Evolutionary conservation across 495 filamentous ascomycete genomes (phyloP).

Genomic region (Aspergillus conjunctus): DNA sequence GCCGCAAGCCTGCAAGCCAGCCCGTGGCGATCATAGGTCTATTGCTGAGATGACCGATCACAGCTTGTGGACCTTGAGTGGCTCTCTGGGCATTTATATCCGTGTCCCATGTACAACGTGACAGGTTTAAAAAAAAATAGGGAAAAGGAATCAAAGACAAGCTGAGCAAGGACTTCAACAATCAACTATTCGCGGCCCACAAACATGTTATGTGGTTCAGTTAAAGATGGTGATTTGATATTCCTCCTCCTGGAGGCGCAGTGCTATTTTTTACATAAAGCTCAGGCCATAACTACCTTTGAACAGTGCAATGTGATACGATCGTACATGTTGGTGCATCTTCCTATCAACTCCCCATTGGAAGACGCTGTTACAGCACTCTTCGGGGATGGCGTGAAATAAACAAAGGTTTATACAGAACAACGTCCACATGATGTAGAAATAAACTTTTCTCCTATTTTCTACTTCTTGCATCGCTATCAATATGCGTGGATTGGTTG

Average conservation of each 20-base stretch:
- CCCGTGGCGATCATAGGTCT: slow-evolving; percentile 23
- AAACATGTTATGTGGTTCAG: not conserved
- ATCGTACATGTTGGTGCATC: not conserved
- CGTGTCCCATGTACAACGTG: slow-evolving; percentile 3
- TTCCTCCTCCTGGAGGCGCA: not conserved
- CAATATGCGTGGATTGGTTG: not conserved
- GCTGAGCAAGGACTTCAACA: not conserved
- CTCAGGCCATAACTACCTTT: not conserved
- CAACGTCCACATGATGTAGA: slow-evolving; percentile 13
- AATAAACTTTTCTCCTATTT: slow-evolving; percentile 5
- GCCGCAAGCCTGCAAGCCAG: slow-evolving; percentile 19
- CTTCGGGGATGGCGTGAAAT: not conserved
- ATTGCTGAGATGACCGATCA: slow-evolving; percentile 6
- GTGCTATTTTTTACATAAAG: not conserved
- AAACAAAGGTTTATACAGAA: not conserved
- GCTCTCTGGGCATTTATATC: not conserved
- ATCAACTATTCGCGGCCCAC: not conserved
- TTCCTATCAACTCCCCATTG: not conserved
- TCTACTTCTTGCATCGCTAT: not conserved
- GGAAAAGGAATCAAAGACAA: not conserved
- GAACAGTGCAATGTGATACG: not conserved
- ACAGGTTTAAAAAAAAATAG: not conserved
- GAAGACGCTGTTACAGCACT: not conserved
- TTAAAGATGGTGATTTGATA: not conserved
- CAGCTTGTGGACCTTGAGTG: slow-evolving; percentile 12